These are phyloP conservation scores for Tetrastigma voinierianum DNA, from an alignment of 164 flowering plant genomes.

Conservation along the genomic window DNA sequence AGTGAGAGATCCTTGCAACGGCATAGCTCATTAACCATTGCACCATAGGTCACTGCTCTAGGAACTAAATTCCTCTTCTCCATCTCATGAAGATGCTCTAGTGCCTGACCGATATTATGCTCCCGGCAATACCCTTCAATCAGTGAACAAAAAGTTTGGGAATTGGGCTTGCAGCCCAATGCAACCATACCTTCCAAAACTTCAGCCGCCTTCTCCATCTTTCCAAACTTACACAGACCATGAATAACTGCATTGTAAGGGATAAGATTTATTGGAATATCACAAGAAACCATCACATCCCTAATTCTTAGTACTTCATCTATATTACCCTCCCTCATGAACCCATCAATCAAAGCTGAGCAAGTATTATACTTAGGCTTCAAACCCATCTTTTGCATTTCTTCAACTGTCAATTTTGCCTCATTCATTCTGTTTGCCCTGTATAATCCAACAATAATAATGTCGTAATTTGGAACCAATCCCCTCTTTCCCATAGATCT, in stretches of 20 bases:
- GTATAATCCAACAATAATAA: conserved; percentile 21
- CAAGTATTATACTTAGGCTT: conserved; percentile 13
- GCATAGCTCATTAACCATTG: conserved; percentile 50
- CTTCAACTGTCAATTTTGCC: conserved; percentile 16
- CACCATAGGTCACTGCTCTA: conserved; percentile 35
- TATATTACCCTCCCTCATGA: conserved; percentile 48
- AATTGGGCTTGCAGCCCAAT: conserved; percentile 42
- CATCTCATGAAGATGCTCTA: conserved; percentile 55
- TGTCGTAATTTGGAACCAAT: conserved; percentile 17
- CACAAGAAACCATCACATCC: conserved; percentile 51
- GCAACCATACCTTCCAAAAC: conserved; percentile 52
- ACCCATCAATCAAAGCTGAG: conserved; percentile 29
- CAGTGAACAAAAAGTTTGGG: conserved; percentile 38
- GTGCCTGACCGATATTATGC: conserved; percentile 33
- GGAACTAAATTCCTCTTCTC: conserved; percentile 40
- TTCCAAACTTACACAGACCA: conserved; percentile 54
- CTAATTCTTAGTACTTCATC: conserved; percentile 50
- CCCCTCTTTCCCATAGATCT: conserved; percentile 49
- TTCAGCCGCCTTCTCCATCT: conserved; percentile 45
- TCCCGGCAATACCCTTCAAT: conserved; percentile 55
- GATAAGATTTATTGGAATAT: conserved; percentile 34
- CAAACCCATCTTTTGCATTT: conserved; percentile 15
- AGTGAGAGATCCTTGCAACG: conserved; percentile 33
- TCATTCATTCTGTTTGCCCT: conserved; percentile 12
- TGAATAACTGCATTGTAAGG: conserved; percentile 46